Base-by-base conservation (phyloP, 139 green algal species). In the Desmodesmus armatus region DNA sequence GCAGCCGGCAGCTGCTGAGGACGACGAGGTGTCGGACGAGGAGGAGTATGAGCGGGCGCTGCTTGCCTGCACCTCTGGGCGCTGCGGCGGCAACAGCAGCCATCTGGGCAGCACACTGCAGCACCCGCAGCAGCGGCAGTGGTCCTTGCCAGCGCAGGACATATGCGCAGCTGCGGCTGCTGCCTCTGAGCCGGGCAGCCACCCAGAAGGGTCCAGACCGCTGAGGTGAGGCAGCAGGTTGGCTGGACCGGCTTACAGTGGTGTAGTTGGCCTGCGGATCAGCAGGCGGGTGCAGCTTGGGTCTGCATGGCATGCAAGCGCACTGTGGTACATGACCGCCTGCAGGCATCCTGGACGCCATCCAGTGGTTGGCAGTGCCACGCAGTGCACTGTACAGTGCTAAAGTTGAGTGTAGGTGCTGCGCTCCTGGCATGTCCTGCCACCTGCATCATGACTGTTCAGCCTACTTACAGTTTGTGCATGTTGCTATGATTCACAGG, bases 401-500 rank as follows among this genome's bases (percentile, higher is more conserved):
- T 25, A 67, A 33, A 25, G 23, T 29, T 67, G 58, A 67, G 1
- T 19, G 19, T 1, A 62, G 1, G 51, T 2, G 19, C 1, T 17
- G 21, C 51, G 21, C 17, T 7, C 3, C 60, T 5, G 5, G 21
- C 27, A n/a, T 71, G 63, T 17, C 31, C 65, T 44, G 31, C 31
- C 15, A 73, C 13, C 65, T 25, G 29, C 19, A 62, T 17, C 21
- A 2, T 62, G 51, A 2, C 51, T n/a, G n/a, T n/a, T n/a, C n/a
- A n/a, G 51, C 21, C 21, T 19, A 62, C 21, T 62, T 19, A 2
- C 21, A 62, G 21, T 2, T 62, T 0, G 29, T 69, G 43, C 1
- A 49, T 73, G 77, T 69, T 70, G 60, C 78, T 76, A 29, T 3
- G 11, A 77, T 70, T 31, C 78, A 65, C 73, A 66, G 55, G 82